phyloP scores from a whole-genome alignment of 768 basidiomycete genomes.

The Pseudohyphozyma bogoriensis region DNA sequence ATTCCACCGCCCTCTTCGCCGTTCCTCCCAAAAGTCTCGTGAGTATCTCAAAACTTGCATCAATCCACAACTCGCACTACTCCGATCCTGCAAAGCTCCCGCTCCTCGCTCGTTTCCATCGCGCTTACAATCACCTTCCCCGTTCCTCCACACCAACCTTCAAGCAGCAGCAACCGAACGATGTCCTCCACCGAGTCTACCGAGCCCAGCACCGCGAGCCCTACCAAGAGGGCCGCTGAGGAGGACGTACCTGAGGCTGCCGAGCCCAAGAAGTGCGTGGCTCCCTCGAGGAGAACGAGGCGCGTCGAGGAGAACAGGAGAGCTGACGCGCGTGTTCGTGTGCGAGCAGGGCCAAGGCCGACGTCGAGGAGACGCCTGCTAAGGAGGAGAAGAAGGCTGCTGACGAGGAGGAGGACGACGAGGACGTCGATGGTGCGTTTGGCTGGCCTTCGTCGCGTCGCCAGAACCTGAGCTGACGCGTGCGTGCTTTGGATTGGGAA shows the following conservation, averaged over 20 bases:
- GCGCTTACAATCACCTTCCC: too few species aligned
- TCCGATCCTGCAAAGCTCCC: too few species aligned
- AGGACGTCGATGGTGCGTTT: constrained; percentile 1
- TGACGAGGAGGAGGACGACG: constrained; percentile 1
- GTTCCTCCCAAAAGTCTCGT: too few species aligned
- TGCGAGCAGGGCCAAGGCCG: constrained; percentile 1
- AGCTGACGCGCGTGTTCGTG: not conserved
- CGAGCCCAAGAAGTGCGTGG: constrained; percentile 3
- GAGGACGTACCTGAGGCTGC: not conserved
- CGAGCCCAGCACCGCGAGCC: not conserved
- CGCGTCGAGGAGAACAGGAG: not conserved
- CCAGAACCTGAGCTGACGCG: not conserved
- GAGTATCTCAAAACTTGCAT: too few species aligned
- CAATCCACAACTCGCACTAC: too few species aligned
- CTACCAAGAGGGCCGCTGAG: constrained; percentile 1
- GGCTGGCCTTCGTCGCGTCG: not conserved
- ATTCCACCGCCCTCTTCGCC: too few species aligned
- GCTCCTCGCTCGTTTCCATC: too few species aligned
- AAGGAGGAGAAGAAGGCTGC: not conserved
- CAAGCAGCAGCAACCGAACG: too few species aligned
- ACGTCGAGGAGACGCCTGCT: not conserved
- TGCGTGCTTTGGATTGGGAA: not conserved
- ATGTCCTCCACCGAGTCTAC: too few species aligned
- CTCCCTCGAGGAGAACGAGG: not conserved
- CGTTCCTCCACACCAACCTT: too few species aligned